These are phyloP conservation scores for Brassica rapa DNA, from an alignment of 345 rosid genomes.

Conservation along the genomic window DNA sequence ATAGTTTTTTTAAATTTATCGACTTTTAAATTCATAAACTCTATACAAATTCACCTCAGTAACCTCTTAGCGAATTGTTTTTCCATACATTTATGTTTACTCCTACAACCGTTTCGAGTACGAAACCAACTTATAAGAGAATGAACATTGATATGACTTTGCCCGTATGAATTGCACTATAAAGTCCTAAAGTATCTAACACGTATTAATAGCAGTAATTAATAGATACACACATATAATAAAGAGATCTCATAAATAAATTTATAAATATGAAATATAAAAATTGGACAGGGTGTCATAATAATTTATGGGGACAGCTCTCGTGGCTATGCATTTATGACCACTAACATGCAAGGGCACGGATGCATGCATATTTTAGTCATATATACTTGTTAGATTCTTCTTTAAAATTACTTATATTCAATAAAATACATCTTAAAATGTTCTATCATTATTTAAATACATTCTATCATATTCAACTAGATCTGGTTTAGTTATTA, in stretches of 20 bases:
- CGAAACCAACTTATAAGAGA: slow-evolving; percentile 16
- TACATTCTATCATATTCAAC: background rate
- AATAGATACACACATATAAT: background rate
- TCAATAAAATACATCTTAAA: background rate
- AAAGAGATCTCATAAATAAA: too few species aligned
- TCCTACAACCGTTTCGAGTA: slow-evolving; percentile 8
- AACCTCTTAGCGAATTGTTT: background rate
- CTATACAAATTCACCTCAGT: too few species aligned
- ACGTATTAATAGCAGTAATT: slow-evolving; percentile 15
- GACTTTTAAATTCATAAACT: too few species aligned
- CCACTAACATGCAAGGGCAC: slow-evolving; percentile 44
- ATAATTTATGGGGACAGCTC: slow-evolving; percentile 39
- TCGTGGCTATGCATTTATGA: slow-evolving; percentile 38
- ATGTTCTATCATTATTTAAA: background rate
- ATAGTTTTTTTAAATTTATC: too few species aligned
- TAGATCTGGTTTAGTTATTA: background rate
- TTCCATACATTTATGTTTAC: background rate
- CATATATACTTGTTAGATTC: slow-evolving; percentile 24
- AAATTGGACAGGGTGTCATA: slow-evolving; percentile 39
- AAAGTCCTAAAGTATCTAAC: slow-evolving; percentile 17
- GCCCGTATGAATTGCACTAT: slow-evolving; percentile 7
- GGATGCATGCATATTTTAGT: slow-evolving; percentile 28
- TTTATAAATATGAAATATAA: background rate
- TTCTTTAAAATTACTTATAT: slow-evolving; percentile 11
- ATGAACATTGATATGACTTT: slow-evolving; percentile 21